Conservation (phyloP, 768 basidiomycete species). For the Chlorophyllum brunneum region DNA sequence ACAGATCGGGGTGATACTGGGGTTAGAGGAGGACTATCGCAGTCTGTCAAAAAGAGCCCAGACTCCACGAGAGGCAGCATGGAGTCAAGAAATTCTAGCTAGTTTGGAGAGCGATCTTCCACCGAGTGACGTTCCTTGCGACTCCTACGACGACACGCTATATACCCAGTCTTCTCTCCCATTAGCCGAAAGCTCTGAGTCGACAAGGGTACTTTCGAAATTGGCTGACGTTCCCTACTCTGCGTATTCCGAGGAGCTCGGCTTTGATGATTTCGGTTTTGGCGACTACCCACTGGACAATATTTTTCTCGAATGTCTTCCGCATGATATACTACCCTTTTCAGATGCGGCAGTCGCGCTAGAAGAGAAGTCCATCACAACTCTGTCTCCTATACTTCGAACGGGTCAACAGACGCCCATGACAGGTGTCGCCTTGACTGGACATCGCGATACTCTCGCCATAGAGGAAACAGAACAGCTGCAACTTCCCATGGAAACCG, state of each 20-base stretch:
- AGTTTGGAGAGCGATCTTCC: constrained; percentile 5
- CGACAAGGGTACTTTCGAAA: background rate
- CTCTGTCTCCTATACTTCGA: too few species aligned
- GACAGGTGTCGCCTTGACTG: too few species aligned
- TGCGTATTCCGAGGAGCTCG: background rate
- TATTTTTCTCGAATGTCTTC: background rate
- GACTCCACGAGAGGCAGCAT: background rate
- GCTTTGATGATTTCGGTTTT: background rate
- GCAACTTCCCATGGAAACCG: too few species aligned
- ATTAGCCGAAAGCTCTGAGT: constrained; percentile 4
- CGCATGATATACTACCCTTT: background rate
- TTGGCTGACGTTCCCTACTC: background rate
- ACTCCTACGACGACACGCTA: background rate
- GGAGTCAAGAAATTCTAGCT: background rate
- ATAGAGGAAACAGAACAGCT: background rate
- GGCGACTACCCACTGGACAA: background rate
- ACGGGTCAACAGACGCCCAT: background rate
- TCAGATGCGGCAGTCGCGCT: background rate
- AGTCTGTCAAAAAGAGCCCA: background rate
- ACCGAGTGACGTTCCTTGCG: constrained; percentile 5
- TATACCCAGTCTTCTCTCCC: constrained; percentile 6
- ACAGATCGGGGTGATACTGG: constrained; percentile 1
- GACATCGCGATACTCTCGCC: too few species aligned
- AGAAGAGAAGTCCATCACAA: background rate
- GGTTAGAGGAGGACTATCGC: background rate